A percentile compares a stretch with the other conserved stretches of the same genome.
These are phyloP conservation scores for Botrytis fabae DNA, from an alignment of 2,329 filamentous ascomycete genomes.

Conservation along the genomic window DNA sequence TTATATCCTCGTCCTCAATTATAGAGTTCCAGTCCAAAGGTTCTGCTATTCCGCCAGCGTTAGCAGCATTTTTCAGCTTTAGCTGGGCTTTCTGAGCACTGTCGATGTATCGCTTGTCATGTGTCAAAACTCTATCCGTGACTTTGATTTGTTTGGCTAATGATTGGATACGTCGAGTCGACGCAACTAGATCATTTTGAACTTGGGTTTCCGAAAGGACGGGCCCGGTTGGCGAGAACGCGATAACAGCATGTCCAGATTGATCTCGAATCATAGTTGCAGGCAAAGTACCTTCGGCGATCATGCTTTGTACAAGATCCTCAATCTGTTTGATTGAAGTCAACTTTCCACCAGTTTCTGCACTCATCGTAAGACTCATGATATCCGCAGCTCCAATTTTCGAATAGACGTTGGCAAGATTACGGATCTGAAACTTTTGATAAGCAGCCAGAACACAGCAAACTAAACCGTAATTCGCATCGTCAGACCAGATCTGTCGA, in stretches of 20 bases:
- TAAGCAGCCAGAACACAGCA: constrained; percentile 68
- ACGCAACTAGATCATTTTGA: constrained; percentile 47
- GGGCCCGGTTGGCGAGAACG: constrained; percentile 49
- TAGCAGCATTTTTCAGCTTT: constrained; percentile 43
- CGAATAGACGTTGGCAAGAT: constrained; percentile 70
- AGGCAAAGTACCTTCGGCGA: constrained; percentile 53
- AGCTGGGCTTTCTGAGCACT: constrained; percentile 48
- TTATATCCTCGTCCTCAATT: constrained; percentile 40
- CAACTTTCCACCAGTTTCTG: constrained; percentile 51
- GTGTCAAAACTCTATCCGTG: constrained; percentile 55
- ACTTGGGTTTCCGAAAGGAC: constrained; percentile 54
- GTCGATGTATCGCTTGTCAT: constrained; percentile 58
- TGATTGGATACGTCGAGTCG: constrained; percentile 47
- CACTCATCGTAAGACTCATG: constrained; percentile 52
- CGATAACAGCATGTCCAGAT: constrained; percentile 49
- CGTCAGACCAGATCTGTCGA: constrained; percentile 61
- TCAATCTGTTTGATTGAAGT: constrained; percentile 47
- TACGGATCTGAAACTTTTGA: constrained; percentile 72
- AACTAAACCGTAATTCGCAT: constrained; percentile 73
- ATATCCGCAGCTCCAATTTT: constrained; percentile 58
- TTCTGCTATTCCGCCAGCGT: constrained; percentile 19
- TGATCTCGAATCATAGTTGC: constrained; percentile 49
- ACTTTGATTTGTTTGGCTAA: constrained; percentile 51
- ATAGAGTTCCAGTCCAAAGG: constrained; percentile 35
- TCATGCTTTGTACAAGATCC: constrained; percentile 55